Base-by-base conservation (phyloP, 1,284 basidiomycete genomes). In the Boletus sp. region DNA sequence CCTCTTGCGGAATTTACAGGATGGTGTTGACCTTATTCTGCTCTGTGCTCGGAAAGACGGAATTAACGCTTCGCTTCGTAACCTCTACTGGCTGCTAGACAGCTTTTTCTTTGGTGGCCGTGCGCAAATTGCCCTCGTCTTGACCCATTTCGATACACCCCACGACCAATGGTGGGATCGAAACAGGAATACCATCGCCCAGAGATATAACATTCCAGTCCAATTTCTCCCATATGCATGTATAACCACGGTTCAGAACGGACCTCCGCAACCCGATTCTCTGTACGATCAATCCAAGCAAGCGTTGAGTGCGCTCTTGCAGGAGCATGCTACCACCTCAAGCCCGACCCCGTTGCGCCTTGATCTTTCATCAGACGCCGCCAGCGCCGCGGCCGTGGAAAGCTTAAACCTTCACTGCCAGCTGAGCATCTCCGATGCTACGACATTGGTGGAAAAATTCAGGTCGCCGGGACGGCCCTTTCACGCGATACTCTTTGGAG, bases 71-170 rank as follows among this genome's bases (percentile, higher is more conserved):
- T 62, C 63, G 2, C 48, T 66, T 37, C 55, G 59, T 14, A 56
- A 36, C 13, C 59, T 62, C 27, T 62, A 62, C 40, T 62, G 63
- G 61, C 35, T 62, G 8, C 37, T 62, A 39, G 41, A 64, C 30
- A 47, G 45, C 36, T 53, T 62, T 41, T 62, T 62, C 52, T 62
- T 62, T 32, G 32, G 47, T 16, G 61, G 59, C 14, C 53, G 43
- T 5, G 64, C 66, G 2, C 68, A 60, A 14, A 60, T 72, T 41
- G 67, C 65, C 30, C 50, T 71, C 20, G 56, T 69, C 40, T 51
- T 72, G 20, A 73, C 71, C 22, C 62, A 70, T n/a, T 62, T 69
- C 20, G 72, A 60, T 46, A 62, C 35, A 3, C 41, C 49, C 5
- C 40, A 60, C 19, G 48, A 56, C 3, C 26, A 44, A 9, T 64